Percentiles rank a stretch among this genome's conserved stretches.
Evolutionary conservation across 2,329 filamentous ascomycete genomes (phyloP).

Genomic region (Beauveria australis): DNA sequence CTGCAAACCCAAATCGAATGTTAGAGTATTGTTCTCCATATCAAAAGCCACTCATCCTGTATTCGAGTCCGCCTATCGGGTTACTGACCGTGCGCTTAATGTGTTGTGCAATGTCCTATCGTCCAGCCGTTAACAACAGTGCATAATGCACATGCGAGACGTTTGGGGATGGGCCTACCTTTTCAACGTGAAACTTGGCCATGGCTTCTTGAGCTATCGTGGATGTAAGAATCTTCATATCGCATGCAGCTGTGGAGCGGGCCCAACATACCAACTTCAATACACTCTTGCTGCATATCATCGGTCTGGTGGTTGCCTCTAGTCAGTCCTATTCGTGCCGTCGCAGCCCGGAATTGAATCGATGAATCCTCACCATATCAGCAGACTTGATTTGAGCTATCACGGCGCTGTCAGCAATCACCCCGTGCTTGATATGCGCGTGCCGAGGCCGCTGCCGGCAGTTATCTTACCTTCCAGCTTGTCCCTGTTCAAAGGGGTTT

Average conservation of each 20-base stretch:
- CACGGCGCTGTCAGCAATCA: neutral
- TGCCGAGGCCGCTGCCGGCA: neutral
- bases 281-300: slow-evolving; percentile 91
- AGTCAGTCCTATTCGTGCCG: slow-evolving; percentile 21
- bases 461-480: slow-evolving; percentile 62
- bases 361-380: slow-evolving; percentile 69
- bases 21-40: neutral
- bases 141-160: neutral
- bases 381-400: slow-evolving; percentile 94
- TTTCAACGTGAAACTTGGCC: slow-evolving; percentile 55
- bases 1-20: slow-evolving; percentile 37
- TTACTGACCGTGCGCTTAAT: slow-evolving; percentile 80
- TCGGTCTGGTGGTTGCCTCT: slow-evolving; percentile 58
- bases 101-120: slow-evolving; percentile 84
- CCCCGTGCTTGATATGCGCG: neutral
- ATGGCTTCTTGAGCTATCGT: slow-evolving; percentile 52
- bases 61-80: neutral
- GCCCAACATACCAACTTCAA: slow-evolving; percentile 70
- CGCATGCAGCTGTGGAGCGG: neutral
- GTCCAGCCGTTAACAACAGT: slow-evolving; percentile 15
- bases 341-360: slow-evolving; percentile 10
- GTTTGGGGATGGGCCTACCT: slow-evolving; percentile 29
- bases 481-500: slow-evolving; percentile 50
- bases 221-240: neutral
- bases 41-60: neutral